A percentile compares a stretch with the other conserved stretches of the same genome.
These are phyloP conservation scores for Suillus hirtellus DNA, from an alignment of 768 basidiomycete species.

Conservation along the genomic window DNA sequence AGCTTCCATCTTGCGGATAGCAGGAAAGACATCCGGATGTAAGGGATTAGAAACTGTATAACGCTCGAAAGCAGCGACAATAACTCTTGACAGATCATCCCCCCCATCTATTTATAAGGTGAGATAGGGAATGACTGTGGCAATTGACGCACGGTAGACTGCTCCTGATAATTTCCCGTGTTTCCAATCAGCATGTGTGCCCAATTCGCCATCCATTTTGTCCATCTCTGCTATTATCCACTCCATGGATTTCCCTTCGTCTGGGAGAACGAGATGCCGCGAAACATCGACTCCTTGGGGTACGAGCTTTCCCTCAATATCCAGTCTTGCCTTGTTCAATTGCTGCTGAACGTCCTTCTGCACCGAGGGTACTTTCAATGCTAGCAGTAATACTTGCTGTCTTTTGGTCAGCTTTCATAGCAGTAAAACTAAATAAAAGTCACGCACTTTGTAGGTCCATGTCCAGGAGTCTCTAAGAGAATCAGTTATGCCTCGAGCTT, in stretches of 20 bases:
- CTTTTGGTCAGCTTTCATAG: neutral
- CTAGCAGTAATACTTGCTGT: constrained; percentile 56
- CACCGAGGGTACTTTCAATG: constrained; percentile 61
- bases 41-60: constrained; percentile 89
- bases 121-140: neutral
- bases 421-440: neutral
- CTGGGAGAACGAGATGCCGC: constrained; percentile 67
- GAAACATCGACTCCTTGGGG: constrained; percentile 62
- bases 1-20: constrained; percentile 95
- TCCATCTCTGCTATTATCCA: constrained; percentile 82
- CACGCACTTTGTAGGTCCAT: constrained; percentile 29
- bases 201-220: constrained; percentile 67
- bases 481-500: constrained; percentile 38
- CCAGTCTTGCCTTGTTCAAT: constrained; percentile 61
- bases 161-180: constrained; percentile 81
- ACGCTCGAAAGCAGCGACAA: constrained; percentile 76
- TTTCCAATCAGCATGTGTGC: constrained; percentile 52
- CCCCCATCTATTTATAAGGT: constrained; percentile 64
- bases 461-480: constrained; percentile 27
- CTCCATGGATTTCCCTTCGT: constrained; percentile 59
- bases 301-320: constrained; percentile 68
- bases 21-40: constrained; percentile 92
- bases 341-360: constrained; percentile 60
- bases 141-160: constrained; percentile 70
- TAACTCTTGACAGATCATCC: constrained; percentile 73